phyloP scores from a whole-genome alignment of 78 protist genomes.

The Protostelium mycophagum region DNA sequence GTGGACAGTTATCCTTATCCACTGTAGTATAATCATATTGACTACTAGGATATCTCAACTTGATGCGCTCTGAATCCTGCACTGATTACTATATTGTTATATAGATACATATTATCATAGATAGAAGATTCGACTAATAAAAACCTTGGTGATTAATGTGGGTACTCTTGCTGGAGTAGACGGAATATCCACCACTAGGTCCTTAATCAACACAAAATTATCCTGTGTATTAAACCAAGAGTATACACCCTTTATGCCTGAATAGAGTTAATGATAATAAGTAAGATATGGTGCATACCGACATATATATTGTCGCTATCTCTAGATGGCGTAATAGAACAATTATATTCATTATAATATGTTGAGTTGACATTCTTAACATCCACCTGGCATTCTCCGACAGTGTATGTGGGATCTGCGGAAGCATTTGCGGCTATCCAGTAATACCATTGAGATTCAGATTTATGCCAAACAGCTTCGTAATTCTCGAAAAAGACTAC shows the following conservation, averaged over 20 bases:
- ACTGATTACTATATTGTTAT: too few relatives aligned
- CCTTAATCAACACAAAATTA: not conserved
- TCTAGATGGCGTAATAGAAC: not conserved
- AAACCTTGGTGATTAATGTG: not conserved
- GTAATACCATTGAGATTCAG: not conserved
- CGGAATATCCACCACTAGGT: not conserved
- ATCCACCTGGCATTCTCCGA: not conserved
- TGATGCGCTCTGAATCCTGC: not conserved
- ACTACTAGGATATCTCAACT: too few relatives aligned
- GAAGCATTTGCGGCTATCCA: not conserved
- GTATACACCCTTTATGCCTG: not conserved
- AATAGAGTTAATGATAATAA: too few relatives aligned
- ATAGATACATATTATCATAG: too few relatives aligned
- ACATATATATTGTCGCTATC: not conserved
- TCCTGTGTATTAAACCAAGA: not conserved
- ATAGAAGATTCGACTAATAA: not conserved
- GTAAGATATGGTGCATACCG: not conserved
- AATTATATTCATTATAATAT: too few relatives aligned
- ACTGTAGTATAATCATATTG: too few relatives aligned
- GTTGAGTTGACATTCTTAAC: not conserved
- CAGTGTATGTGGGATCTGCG: not conserved
- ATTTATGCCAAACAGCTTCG: not conserved
- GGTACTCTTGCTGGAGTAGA: not conserved
- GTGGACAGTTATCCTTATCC: conserved; percentile 25
- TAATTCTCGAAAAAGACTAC: not conserved